These are phyloP conservation scores for Ophiostoma ips DNA, from an alignment of 2,329 filamentous ascomycete species.

Conservation along the genomic window DNA sequence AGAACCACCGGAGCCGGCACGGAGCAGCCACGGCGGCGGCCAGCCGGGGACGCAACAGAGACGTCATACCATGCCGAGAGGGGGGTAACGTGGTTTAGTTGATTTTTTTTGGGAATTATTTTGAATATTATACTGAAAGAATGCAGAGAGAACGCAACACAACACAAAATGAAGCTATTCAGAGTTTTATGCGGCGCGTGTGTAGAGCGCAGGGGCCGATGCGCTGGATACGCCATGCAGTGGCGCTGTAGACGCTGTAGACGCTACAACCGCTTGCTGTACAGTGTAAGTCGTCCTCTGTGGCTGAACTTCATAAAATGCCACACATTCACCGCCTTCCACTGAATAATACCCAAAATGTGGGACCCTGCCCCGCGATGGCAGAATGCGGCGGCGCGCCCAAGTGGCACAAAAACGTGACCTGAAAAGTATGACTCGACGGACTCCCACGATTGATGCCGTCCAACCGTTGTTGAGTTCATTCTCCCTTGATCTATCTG, in stretches of 20 bases:
- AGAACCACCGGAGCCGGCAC: slow-evolving; percentile 2
- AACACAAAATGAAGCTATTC: slow-evolving; percentile 6
- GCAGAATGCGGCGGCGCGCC: not conserved
- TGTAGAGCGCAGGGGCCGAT: too few species aligned
- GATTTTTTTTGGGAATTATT: not conserved
- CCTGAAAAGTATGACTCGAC: slow-evolving; percentile 5
- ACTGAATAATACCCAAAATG: too few species aligned
- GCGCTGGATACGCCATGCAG: too few species aligned
- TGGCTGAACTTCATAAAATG: not conserved
- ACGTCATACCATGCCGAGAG: slow-evolving; percentile 5
- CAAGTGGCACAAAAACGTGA: not conserved
- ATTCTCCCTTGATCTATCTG: not conserved
- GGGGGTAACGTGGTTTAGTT: not conserved
- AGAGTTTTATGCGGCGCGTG: slow-evolving; percentile 4
- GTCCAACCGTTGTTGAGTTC: not conserved
- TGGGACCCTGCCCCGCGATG: not conserved
- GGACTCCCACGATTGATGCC: not conserved
- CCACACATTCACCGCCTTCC: not conserved
- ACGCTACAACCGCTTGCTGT: too few species aligned
- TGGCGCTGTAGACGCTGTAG: too few species aligned
- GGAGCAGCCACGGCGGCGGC: not conserved
- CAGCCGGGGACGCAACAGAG: slow-evolving; percentile 3
- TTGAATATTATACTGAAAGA: not conserved
- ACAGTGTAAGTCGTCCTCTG: too few species aligned
- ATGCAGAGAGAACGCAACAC: not conserved